A percentile compares a stretch with the other conserved stretches of the same genome.
Evolutionary conservation across 768 basidiomycete genomes (phyloP).

Genomic region (Psilocybe sp.): DNA sequence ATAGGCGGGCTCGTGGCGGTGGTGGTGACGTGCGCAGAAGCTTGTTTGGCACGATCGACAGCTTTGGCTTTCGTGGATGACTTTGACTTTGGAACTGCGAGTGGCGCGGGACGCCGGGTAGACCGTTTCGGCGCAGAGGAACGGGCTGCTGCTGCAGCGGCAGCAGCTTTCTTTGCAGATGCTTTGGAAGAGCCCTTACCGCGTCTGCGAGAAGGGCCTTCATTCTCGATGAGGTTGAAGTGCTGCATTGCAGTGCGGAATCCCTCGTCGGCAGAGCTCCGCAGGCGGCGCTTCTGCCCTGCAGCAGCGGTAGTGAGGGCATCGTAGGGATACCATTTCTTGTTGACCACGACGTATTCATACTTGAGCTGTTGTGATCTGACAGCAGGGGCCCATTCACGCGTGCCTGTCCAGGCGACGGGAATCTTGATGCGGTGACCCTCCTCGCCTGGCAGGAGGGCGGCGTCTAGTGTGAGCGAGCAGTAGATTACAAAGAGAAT

Average conservation of each 20-base stretch:
- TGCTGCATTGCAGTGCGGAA: conserved; percentile 17
- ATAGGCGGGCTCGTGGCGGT: background rate
- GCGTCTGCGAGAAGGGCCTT: conserved; percentile 11
- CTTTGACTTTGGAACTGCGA: too few species aligned
- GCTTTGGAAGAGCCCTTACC: conserved; percentile 5
- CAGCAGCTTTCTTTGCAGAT: background rate
- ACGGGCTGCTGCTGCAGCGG: conserved; percentile 5
- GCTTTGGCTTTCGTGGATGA: too few species aligned
- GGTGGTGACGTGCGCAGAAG: background rate
- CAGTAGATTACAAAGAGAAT: background rate
- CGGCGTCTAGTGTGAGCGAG: too few species aligned
- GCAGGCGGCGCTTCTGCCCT: conserved; percentile 16
- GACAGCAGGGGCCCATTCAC: conserved; percentile 27
- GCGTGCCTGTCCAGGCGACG: conserved; percentile 42
- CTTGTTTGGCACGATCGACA: background rate
- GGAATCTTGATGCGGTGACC: conserved; percentile 36
- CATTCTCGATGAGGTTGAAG: conserved; percentile 17
- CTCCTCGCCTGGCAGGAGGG: conserved; percentile 27
- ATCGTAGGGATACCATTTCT: conserved; percentile 21
- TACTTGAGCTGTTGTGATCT: conserved; percentile 20
- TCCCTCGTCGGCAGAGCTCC: conserved; percentile 16
- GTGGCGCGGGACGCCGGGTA: too few species aligned
- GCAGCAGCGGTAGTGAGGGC: conserved; percentile 8
- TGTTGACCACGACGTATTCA: conserved; percentile 15
- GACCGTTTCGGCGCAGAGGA: background rate